Percentiles rank a stretch among this genome's conserved stretches.
Evolutionary conservation across 2,329 filamentous ascomycete genomes (phyloP).

Genomic region (Ophiostoma himal-ulmi): DNA sequence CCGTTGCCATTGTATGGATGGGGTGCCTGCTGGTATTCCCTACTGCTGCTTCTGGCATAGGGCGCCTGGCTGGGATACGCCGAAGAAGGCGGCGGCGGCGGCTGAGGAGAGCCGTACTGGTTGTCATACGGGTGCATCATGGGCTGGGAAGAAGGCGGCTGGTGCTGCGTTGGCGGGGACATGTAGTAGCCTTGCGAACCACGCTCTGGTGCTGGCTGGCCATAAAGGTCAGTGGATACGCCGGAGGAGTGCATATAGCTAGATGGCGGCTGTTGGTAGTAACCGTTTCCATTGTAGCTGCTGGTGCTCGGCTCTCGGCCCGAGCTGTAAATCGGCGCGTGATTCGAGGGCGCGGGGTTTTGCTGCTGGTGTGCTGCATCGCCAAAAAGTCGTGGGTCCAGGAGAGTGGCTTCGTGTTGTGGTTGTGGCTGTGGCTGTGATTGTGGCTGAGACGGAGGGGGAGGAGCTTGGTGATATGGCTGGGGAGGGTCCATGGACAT

Average conservation of each 20-base stretch:
- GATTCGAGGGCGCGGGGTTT: slow-evolving; percentile 8
- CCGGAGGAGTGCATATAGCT: slow-evolving; percentile 1
- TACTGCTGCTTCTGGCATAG: slow-evolving; percentile 11
- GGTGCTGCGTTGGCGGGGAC: slow-evolving; percentile 18
- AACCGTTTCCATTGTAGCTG: slow-evolving; percentile 5
- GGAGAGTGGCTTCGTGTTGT: slow-evolving; percentile 5
- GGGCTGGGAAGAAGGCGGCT: neutral
- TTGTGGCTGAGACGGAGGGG: slow-evolving; percentile 2
- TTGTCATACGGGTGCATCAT: slow-evolving; percentile 21
- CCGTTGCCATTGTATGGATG: slow-evolving; percentile 17
- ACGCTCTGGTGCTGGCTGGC: slow-evolving; percentile 13
- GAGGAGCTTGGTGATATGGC: slow-evolving; percentile 16
- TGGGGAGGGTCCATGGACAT: slow-evolving; percentile 20
- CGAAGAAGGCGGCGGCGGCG: slow-evolving; percentile 13
- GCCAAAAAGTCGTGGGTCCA: slow-evolving; percentile 27
- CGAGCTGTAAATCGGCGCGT: neutral
- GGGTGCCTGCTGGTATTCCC: slow-evolving; percentile 15
- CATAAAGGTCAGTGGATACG: slow-evolving; percentile 15
- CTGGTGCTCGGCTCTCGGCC: slow-evolving; percentile 8
- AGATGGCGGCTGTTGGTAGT: slow-evolving; percentile 11
- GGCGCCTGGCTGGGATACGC: slow-evolving; percentile 10
- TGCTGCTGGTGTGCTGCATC: slow-evolving; percentile 21
- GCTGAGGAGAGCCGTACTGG: neutral
- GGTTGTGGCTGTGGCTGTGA: neutral
- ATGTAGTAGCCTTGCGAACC: slow-evolving; percentile 23